phyloP scores from a whole-genome alignment of 1,139 yeast genomes.

The Pichia sp. region DNA sequence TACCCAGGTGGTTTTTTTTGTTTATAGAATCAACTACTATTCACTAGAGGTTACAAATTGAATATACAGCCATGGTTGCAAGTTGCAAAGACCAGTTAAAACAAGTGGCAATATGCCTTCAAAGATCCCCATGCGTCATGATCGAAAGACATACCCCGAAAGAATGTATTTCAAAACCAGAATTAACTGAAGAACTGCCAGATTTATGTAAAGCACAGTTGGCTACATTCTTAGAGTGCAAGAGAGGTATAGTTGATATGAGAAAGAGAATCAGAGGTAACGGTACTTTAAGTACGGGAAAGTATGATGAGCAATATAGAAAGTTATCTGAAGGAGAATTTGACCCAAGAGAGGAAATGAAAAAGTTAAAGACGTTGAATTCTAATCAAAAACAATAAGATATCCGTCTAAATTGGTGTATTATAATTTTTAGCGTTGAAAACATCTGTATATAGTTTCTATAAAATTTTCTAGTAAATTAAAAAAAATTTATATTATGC shows the following conservation, averaged over 20 bases:
- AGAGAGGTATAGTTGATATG: conserved; percentile 81
- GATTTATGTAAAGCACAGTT: conserved; percentile 83
- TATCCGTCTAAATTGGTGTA: no score
- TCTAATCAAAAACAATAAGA: conserved; percentile 22
- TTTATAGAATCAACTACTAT: no score
- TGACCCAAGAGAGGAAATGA: conserved; percentile 74
- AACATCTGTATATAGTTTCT: no score
- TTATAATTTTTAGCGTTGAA: no score
- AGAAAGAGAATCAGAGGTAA: conserved; percentile 89
- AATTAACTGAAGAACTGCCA: conserved; percentile 69
- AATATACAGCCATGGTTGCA: conserved; percentile 25
- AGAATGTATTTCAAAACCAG: conserved; percentile 78
- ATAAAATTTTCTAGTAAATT: no score
- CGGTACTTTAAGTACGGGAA: conserved; percentile 89
- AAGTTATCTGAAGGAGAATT: conserved; percentile 75
- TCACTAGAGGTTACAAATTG: no score
- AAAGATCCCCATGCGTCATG: conserved; percentile 93
- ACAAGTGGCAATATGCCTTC: conserved; percentile 91
- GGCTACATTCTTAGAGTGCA: conserved; percentile 83
- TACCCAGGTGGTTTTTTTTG: background rate
- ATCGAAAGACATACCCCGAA: conserved; percentile 86
- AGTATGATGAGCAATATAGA: conserved; percentile 79
- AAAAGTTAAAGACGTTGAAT: conserved; percentile 54
- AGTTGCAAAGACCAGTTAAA: conserved; percentile 84
- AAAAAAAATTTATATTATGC: background rate